A percentile compares a stretch with the other conserved stretches of the same genome.
Conservation (phyloP, 1,284 basidiomycete genomes). For the Amylostereum areolatum region DNA sequence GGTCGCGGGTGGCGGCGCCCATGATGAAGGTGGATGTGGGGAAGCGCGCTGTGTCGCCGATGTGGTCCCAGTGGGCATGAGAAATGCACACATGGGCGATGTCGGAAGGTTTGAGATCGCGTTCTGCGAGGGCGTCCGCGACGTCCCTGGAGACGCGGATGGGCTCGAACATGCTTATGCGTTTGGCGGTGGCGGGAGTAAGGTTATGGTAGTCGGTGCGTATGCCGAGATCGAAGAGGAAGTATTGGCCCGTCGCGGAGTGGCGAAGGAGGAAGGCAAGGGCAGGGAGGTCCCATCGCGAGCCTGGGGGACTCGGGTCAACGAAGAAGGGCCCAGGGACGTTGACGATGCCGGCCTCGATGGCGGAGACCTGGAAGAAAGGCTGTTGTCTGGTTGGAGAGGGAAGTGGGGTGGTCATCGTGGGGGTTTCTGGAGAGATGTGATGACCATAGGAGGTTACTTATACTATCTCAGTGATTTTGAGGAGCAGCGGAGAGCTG, state of each 20-base stretch:
- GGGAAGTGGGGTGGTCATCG: no score
- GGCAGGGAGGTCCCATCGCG: conserved; percentile 26
- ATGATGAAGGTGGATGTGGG: conserved; percentile 20
- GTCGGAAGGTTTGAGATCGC: conserved; percentile 29
- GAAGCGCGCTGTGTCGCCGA: conserved; percentile 24
- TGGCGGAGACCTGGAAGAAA: not conserved
- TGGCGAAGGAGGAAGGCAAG: conserved; percentile 42
- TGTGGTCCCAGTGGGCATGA: conserved; percentile 30
- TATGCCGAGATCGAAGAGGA: conserved; percentile 47
- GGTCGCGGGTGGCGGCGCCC: conserved; percentile 13
- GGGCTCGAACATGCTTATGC: conserved; percentile 21
- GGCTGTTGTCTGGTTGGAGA: not conserved
- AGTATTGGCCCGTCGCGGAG: conserved; percentile 27
- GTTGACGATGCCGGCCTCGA: not conserved
- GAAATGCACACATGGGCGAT: conserved; percentile 12
- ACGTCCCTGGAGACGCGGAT: conserved; percentile 33
- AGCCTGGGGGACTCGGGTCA: not conserved
- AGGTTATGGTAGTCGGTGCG: conserved; percentile 35
- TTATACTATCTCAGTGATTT: no score
- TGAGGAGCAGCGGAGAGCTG: no score
- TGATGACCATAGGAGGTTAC: no score
- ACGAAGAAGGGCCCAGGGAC: not conserved
- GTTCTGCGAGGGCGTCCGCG: conserved; percentile 37
- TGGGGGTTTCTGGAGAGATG: no score
- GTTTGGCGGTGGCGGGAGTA: conserved; percentile 26